Evolutionary conservation across 2,329 filamentous ascomycete species (phyloP).

Genomic region (Penicillium vulpinum): DNA sequence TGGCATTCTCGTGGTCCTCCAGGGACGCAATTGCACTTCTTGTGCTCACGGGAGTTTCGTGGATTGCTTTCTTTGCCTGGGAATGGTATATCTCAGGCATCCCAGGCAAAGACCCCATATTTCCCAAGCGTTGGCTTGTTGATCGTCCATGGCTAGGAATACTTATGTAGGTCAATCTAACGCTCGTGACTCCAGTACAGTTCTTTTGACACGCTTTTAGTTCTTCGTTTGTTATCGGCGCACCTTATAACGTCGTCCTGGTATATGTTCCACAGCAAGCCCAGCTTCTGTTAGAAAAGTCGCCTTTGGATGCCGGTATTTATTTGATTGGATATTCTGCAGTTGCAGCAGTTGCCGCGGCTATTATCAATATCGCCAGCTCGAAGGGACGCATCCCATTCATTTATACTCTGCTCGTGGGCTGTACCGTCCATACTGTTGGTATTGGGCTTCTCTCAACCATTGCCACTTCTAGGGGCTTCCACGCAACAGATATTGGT

Average conservation of each 20-base stretch:
- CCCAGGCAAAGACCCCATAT: constrained; percentile 28
- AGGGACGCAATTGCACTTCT: constrained; percentile 34
- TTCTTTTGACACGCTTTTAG: constrained; percentile 9
- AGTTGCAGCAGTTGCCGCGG: constrained; percentile 25
- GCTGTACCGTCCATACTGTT: constrained; percentile 26
- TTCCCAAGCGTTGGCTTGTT: constrained; percentile 30
- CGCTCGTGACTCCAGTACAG: neutral
- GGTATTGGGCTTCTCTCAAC: constrained; percentile 29
- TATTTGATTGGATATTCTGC: constrained; percentile 29
- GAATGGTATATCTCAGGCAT: constrained; percentile 27
- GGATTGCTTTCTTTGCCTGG: constrained; percentile 36
- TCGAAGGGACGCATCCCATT: constrained; percentile 27
- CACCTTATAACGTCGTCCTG: constrained; percentile 29
- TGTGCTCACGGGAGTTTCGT: constrained; percentile 26
- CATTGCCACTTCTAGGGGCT: constrained; percentile 18
- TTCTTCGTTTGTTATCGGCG: constrained; percentile 30
- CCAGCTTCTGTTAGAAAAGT: constrained; percentile 25
- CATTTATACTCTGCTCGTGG: constrained; percentile 28
- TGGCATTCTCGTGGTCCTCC: constrained; percentile 46
- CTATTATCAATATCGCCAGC: constrained; percentile 22
- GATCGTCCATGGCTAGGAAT: constrained; percentile 30
- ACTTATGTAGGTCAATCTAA: constrained; percentile 20
- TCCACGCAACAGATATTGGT: constrained; percentile 24
- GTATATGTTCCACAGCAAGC: constrained; percentile 33
- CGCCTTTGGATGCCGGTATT: constrained; percentile 29